phyloP scores from a whole-genome alignment of 129 eudicot species.

The Escallonia rubra region DNA sequence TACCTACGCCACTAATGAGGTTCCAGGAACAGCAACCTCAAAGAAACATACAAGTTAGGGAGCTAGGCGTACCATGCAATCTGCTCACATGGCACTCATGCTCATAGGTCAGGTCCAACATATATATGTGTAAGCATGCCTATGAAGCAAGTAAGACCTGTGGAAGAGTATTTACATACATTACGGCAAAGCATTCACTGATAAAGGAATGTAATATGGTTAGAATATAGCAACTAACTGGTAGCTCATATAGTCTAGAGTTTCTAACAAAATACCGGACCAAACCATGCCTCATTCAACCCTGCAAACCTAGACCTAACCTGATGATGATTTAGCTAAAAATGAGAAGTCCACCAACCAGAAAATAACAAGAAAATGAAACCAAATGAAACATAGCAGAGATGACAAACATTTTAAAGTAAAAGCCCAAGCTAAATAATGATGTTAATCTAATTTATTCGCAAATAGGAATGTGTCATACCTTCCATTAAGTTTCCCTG shows the following conservation, averaged over 20 bases:
- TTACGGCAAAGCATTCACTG: too few species aligned
- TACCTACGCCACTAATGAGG: neutral
- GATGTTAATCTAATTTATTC: neutral
- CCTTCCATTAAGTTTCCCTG: conserved; percentile 77
- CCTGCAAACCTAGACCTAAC: neutral
- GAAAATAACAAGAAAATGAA: neutral
- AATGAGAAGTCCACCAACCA: neutral
- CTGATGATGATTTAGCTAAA: neutral
- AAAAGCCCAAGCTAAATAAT: neutral
- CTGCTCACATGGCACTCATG: neutral
- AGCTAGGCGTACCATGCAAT: neutral
- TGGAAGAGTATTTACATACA: neutral
- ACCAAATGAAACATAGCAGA: neutral
- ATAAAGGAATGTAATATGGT: neutral
- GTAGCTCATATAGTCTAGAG: neutral
- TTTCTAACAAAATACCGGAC: neutral
- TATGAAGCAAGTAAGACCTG: neutral
- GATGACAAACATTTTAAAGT: neutral
- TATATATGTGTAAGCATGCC: neutral
- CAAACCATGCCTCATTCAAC: neutral
- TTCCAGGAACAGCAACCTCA: neutral
- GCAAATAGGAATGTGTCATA: conserved; percentile 7
- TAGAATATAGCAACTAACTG: neutral
- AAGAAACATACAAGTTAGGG: neutral
- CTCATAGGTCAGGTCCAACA: neutral